These are phyloP conservation scores for Camelina hispida DNA, from an alignment of 345 rosid genomes.

Conservation along the genomic window DNA sequence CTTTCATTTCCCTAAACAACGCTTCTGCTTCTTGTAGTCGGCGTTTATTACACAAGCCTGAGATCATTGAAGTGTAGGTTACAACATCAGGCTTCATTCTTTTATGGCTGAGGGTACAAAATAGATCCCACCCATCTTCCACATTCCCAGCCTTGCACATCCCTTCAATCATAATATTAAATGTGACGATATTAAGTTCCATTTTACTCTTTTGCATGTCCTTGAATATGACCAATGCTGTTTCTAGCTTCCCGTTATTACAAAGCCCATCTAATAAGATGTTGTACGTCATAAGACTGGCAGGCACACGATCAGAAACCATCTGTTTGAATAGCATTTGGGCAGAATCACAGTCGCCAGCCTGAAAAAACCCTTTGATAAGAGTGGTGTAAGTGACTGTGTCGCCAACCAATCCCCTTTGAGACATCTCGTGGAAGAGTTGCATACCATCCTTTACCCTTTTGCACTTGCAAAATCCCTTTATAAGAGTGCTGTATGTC, in stretches of 20 bases:
- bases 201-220: not conserved
- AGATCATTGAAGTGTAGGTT: not conserved
- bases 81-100: not conserved
- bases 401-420: not conserved
- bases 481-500: not conserved
- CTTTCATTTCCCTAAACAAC: not conserved
- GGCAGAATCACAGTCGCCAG: not conserved
- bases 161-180: not conserved
- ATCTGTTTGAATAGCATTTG: not conserved
- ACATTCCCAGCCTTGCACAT: slow-evolving; percentile 7
- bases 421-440: slow-evolving; percentile 7
- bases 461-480: slow-evolving; percentile 11
- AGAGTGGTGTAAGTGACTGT: slow-evolving; percentile 10
- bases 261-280: too few species aligned
- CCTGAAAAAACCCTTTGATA: slow-evolving; percentile 5
- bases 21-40: not conserved
- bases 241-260: too few species aligned
- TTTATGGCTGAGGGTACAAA: not conserved
- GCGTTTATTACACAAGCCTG: not conserved
- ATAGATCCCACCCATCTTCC: not conserved
- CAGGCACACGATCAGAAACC: too few species aligned
- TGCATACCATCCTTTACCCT: not conserved
- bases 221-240: not conserved
- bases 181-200: not conserved
- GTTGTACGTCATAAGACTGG: too few species aligned